A percentile compares a stretch with the other conserved stretches of the same genome.
phyloP scores from a whole-genome alignment of 768 basidiomycete genomes.

The Tricholomella constricta region DNA sequence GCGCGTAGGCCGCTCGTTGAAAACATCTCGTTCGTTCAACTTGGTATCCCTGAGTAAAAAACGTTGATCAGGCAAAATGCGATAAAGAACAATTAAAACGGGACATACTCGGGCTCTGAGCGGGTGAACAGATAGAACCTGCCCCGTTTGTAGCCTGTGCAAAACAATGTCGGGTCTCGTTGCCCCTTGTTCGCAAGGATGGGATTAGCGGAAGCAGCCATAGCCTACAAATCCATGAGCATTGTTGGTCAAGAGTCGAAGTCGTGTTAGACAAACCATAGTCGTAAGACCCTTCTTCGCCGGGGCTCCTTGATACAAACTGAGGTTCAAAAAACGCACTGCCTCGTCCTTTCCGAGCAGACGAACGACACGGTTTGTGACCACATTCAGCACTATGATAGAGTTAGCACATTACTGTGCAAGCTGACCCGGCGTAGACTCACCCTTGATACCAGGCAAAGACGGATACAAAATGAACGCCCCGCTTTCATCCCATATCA shows the following conservation, averaged over 20 bases:
- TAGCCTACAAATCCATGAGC: slow-evolving; percentile 54
- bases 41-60: slow-evolving; percentile 68
- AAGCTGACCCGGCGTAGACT: neutral
- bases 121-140: slow-evolving; percentile 96
- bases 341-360: slow-evolving; percentile 94
- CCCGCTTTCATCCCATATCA: slow-evolving; percentile 98
- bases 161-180: slow-evolving; percentile 90
- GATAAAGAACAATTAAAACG: neutral
- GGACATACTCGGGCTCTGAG: slow-evolving; percentile 81
- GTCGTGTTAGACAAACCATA: slow-evolving; percentile 49
- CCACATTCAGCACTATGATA: slow-evolving; percentile 82
- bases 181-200: slow-evolving; percentile 83
- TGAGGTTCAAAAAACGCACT: slow-evolving; percentile 85
- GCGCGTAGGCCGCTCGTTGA: slow-evolving; percentile 96
- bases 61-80: neutral
- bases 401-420: neutral
- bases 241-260: neutral
- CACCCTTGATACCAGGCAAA: slow-evolving; percentile 93
- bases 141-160: slow-evolving; percentile 89
- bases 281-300: slow-evolving; percentile 83
- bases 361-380: slow-evolving; percentile 89
- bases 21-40: slow-evolving; percentile 90
- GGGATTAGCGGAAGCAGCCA: slow-evolving; percentile 96
- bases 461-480: slow-evolving; percentile 94
- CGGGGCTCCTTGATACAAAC: slow-evolving; percentile 92